Conservation (phyloP, 345 rosid species). For the Cardamine resedifolia region DNA sequence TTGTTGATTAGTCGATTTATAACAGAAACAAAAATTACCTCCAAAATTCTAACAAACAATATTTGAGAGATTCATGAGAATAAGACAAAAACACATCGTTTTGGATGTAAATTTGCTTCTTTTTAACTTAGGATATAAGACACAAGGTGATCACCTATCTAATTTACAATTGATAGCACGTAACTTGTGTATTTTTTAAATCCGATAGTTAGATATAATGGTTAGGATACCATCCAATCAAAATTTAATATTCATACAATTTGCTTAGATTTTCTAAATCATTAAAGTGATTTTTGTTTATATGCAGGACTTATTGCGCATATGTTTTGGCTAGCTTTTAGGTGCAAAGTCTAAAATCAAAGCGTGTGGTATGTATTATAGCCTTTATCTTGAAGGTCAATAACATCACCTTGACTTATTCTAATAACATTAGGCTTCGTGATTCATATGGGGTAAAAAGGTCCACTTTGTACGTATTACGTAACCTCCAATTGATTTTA, state of each 20-base stretch:
- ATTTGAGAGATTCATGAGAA: background rate
- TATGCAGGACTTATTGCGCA: background rate
- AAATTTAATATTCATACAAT: background rate
- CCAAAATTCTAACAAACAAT: too few relatives aligned
- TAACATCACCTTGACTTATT: constrained; percentile 30
- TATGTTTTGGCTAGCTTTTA: background rate
- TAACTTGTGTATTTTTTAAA: background rate
- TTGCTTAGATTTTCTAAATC: constrained; percentile 1
- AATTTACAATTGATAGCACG: background rate
- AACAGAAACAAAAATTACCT: too few relatives aligned
- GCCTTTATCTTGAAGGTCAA: constrained; percentile 25
- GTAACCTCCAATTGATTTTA: constrained; percentile 11
- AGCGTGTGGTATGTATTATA: background rate
- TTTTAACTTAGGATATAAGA: background rate
- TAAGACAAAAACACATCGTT: background rate
- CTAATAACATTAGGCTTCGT: constrained; percentile 10
- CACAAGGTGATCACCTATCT: background rate
- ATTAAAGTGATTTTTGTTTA: background rate
- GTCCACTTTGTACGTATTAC: constrained; percentile 35
- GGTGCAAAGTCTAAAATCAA: background rate
- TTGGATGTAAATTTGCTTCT: background rate
- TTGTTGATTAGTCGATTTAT: too few relatives aligned
- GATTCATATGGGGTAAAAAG: constrained; percentile 1
- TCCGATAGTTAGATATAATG: background rate
- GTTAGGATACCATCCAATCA: background rate